phyloP scores from a whole-genome alignment of 2,329 filamentous ascomycete genomes.

The Fusarium papillatum region DNA sequence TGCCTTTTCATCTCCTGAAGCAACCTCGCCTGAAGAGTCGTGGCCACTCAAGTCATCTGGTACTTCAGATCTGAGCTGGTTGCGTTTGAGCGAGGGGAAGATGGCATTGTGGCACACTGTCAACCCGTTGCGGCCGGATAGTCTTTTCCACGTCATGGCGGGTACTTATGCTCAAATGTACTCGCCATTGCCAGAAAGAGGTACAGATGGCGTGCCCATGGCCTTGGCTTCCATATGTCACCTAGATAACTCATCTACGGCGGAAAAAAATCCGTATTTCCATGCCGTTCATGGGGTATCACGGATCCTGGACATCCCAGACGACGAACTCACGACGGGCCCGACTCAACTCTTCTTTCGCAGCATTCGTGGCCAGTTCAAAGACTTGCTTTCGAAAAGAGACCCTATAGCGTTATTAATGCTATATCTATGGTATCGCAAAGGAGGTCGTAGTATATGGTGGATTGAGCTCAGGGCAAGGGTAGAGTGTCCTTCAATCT shows the following conservation, averaged over 20 bases:
- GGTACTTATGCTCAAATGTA: conserved; percentile 52
- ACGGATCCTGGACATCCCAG: conserved; percentile 44
- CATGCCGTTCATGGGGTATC: conserved; percentile 53
- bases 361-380: conserved; percentile 50
- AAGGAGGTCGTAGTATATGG: conserved; percentile 56
- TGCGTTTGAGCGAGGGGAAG: conserved; percentile 50
- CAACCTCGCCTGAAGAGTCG: conserved; percentile 44
- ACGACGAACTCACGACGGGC: conserved; percentile 47
- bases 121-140: conserved; percentile 51
- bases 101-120: conserved; percentile 52
- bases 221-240: conserved; percentile 42
- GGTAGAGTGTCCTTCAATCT: conserved; percentile 58
- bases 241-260: conserved; percentile 48
- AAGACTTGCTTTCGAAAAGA: conserved; percentile 46
- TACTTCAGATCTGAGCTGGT: conserved; percentile 49
- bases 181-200: conserved; percentile 47
- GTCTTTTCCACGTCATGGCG: conserved; percentile 51
- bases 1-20: conserved; percentile 55
- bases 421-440: conserved; percentile 58
- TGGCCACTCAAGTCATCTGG: conserved; percentile 50
- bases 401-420: conserved; percentile 56
- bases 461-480: conserved; percentile 57
- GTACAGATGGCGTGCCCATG: conserved; percentile 42
- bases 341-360: conserved; percentile 50
- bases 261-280: conserved; percentile 53